phyloP scores from a whole-genome alignment of 257 asterid species.

The Solanum okadae region DNA sequence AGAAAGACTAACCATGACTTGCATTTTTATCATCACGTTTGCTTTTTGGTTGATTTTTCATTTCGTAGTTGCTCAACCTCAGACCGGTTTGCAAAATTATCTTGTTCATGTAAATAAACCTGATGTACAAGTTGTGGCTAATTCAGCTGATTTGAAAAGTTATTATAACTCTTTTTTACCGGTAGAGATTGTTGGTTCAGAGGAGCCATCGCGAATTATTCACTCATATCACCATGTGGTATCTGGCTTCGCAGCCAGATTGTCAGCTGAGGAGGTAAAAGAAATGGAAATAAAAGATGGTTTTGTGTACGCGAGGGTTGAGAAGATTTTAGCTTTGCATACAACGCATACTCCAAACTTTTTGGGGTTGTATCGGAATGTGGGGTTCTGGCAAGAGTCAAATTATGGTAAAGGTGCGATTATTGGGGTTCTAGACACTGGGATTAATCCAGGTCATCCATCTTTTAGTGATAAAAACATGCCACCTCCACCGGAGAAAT shows the following conservation, averaged over 20 bases:
- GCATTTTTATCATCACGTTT: not conserved
- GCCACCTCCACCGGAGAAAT: slow-evolving; percentile 11
- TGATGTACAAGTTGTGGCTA: not conserved
- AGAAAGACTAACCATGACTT: not conserved
- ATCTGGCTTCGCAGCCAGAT: slow-evolving; percentile 11
- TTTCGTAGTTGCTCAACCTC: not conserved
- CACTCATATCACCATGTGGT: slow-evolving; percentile 11
- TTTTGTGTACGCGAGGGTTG: not conserved
- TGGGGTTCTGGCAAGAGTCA: slow-evolving; percentile 7
- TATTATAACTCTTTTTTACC: not conserved
- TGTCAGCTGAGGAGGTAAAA: slow-evolving; percentile 1
- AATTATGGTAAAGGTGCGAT: slow-evolving; percentile 21
- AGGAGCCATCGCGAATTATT: not conserved
- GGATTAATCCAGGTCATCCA: slow-evolving; percentile 16
- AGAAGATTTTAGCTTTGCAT: not conserved
- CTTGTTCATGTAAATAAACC: slow-evolving; percentile 8
- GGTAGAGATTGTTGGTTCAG: not conserved
- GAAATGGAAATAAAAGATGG: slow-evolving; percentile 14
- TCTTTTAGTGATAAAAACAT: slow-evolving; percentile 7
- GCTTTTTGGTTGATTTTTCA: not conserved
- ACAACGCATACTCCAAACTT: slow-evolving; percentile 12
- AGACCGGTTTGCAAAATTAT: slow-evolving; percentile 1
- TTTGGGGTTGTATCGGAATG: slow-evolving; percentile 6
- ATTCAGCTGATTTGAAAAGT: not conserved
- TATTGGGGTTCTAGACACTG: slow-evolving; percentile 20